Base-by-base conservation (phyloP, 2,329 filamentous ascomycete species). In the Fusarium sublunatum region DNA sequence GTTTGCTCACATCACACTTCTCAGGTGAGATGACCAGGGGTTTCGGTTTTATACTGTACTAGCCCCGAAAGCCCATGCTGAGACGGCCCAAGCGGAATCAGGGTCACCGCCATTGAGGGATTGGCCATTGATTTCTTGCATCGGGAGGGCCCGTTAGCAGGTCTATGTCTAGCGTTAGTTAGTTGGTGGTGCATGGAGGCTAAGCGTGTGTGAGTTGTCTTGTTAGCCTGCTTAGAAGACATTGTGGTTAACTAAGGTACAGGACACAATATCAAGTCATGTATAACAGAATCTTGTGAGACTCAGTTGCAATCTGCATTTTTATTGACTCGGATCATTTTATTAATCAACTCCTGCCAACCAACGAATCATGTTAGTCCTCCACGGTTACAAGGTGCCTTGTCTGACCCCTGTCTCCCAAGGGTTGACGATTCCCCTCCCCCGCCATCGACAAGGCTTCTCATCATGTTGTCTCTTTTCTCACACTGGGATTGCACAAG, bases 371-470 rank as follows among this genome's bases (percentile, higher is more conserved):
- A 31, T 31, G n/a, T 34, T 13, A 34, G 19, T n/a, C 19, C 35
- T 38, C 6, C 36, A 24, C 19, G 10, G 19, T 13, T 29, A 26
- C 39, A 55, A 28, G 10, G 39, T 32, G 22, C 19, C 26, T 39
- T 52, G 50, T 19, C 44, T 40, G 38, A 39, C 47, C 59, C 58
- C 45, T 62, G 58, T 52, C 52, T 40, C 36, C 46, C 44, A 55
- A 51, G 31, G 40, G 31, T 40, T 25, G 24, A 35, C 13, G 10
- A 46, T 5, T 35, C 42, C 57, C 57, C 57, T 58, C 51, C 51
- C 51, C 58, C 51, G 42, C 58, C 34, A 45, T 56, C 5, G 10
- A 43, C 41, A 35, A 58, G 47, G 39, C 8, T 24, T 31, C 31
- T 38, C 31, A 29, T 44, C 31, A 19, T n/a, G 28, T 41, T 58